Base-by-base conservation (phyloP, 495 filamentous ascomycete species). In the Aspergillus mulundensis region DNA sequence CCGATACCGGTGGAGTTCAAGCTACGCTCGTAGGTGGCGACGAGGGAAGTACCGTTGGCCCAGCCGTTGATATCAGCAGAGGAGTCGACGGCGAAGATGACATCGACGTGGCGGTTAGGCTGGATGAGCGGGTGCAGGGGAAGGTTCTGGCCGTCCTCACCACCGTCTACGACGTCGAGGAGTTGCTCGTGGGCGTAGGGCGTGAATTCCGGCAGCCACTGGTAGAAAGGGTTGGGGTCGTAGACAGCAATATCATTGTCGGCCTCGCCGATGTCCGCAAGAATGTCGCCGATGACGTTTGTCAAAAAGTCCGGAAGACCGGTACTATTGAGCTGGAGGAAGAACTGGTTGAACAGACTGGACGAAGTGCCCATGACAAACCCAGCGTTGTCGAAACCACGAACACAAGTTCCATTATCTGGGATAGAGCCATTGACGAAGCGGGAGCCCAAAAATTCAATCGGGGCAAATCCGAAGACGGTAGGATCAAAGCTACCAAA, bases 61-160 rank as follows among this genome's bases (percentile, higher is more conserved):
- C 89, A 96, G 73, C 75, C 77, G 54, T 71, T 66, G 0, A 87
- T 91, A 69, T 96, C 91, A 23, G 89, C 91, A 7, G 86, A 90
- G 50, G 82, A 84, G 72, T 97, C 92, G 59, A 95, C 76, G 19
- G 91, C 91, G 67, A 96, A 95, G 66, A 96, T 89, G 25, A 96
- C 88, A 64, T 96, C 92, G 41, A 97, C 85, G 45, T 78, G 60
- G 23, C 92, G 88, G 12, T 63, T 7, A 0, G 88, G 89, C 58
- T 95, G 89, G 63, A 95, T 87, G 4, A 91, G 77, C 0, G 92
- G 92, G 60, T 91, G 78, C 1, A 96, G 76, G 0, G 91, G 90
- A 50, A 95, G 85, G 71, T 95, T 96, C 65, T 96, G 88, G n/a
- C 81, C 61, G 62, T 95, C 91, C 67, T 87, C 78, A 28, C 91